Base-by-base conservation (phyloP, 768 basidiomycete species). In the Baorangia bicolor region DNA sequence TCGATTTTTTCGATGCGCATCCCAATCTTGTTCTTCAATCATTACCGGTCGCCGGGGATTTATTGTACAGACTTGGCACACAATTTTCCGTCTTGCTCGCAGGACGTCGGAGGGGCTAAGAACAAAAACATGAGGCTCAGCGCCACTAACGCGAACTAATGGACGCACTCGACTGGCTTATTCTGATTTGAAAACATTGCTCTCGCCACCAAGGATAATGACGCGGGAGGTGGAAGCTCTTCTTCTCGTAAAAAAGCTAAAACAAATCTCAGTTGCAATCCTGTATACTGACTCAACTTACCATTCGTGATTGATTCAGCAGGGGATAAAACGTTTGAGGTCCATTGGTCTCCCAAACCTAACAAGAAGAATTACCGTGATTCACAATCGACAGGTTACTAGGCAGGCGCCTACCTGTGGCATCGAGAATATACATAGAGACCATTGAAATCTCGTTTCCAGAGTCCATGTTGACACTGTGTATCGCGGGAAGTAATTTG, bases 401-500 rank as follows among this genome's bases (percentile, higher is more conserved):
- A 39, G 42, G n/a, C n/a, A 47, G 20, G 43, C 16, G 64, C 77
- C 62, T 56, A 84, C 89, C 77, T 47, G 85, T 84, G 4, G 91
- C 89, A 66, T 92, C 85, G 28, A 89, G 74, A 31, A 91, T 69
- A 68, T 88, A 85, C 73, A 65, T 74, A 60, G 67, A 77, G 57
- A 75, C 73, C n/a, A 61, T 56, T 12, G 70, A 64, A 40, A 47
- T 13, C 20, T 49, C 21, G 28, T 61, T 64, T 30, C 61, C 60
- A 10, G 69, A 73, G 20, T 74, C 61, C 11, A 64, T 60, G 52
- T 84, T 82, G 12, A 66, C 62, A 49, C 82, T 84, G 33, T 78
- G 67, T 14, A 88, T 73, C 4, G 82, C 86, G 3, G 94, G 95
- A 34, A 97, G 70, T 14, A 98, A 72, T 71, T 97, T 96, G 67